Percentiles rank a stretch among this genome's conserved stretches.
Conservation (phyloP, 768 basidiomycete species). For the Mycena maculata region DNA sequence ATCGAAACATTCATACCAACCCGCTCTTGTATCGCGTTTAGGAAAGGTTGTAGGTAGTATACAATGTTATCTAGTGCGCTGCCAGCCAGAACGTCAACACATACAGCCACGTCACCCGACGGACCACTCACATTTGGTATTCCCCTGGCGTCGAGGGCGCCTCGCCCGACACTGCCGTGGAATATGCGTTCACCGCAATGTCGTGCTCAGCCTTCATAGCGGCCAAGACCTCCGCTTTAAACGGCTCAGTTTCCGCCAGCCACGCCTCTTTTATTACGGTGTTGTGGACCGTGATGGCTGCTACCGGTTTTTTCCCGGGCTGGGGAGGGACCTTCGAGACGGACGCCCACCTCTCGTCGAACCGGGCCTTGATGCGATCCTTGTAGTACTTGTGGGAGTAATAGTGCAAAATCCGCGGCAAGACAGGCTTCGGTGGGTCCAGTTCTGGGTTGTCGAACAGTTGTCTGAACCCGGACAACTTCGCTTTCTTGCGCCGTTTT, state of each 20-base stretch:
- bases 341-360: neutral
- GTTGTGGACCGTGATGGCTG: neutral
- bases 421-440: neutral
- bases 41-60: neutral
- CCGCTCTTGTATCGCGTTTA: neutral
- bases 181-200: neutral
- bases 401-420: neutral
- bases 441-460: neutral
- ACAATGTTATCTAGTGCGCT: neutral
- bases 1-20: slow-evolving; percentile 1
- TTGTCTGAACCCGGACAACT: neutral
- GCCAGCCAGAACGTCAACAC: too few species aligned
- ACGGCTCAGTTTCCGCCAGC: neutral
- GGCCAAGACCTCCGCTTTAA: neutral
- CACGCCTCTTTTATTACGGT: neutral
- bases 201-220: neutral
- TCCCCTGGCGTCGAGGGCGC: neutral
- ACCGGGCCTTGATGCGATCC: neutral
- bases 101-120: neutral
- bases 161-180: neutral
- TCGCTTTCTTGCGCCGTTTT: too few species aligned
- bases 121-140: neutral
- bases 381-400: neutral
- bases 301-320: neutral
- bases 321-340: neutral